These are phyloP conservation scores for Fusarium sulawesiense DNA, from an alignment of 2,329 filamentous ascomycete genomes.

Conservation along the genomic window DNA sequence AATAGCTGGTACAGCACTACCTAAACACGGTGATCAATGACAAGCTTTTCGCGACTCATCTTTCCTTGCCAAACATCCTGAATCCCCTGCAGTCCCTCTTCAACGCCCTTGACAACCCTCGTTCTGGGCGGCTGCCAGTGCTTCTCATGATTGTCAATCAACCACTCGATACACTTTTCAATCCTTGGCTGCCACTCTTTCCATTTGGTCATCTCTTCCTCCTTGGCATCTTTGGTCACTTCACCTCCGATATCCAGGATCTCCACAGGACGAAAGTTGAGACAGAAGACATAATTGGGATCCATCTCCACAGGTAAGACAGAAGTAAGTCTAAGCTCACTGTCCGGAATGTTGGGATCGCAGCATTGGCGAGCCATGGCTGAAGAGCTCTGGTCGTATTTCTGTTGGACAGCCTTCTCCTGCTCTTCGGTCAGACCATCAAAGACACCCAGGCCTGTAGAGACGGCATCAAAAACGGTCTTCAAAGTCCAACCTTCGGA, in stretches of 20 bases:
- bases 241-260: neutral
- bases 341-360: neutral
- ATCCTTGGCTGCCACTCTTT: conserved; percentile 1
- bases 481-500: neutral
- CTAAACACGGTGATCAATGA: neutral
- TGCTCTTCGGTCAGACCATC: neutral
- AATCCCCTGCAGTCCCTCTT: conserved; percentile 8
- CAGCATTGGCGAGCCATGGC: conserved; percentile 3
- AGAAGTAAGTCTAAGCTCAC: neutral
- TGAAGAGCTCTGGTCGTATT: conserved; percentile 6
- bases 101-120: neutral
- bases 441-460: conserved; percentile 3
- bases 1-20: too few species aligned
- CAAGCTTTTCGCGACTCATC: conserved; percentile 4
- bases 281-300: neutral
- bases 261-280: neutral
- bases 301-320: conserved; percentile 5
- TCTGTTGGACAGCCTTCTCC: neutral
- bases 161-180: neutral
- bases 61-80: conserved; percentile 11
- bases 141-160: neutral
- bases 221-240: neutral
- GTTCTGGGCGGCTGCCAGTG: conserved; percentile 5
- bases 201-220: neutral
- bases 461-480: conserved; percentile 5